Evolutionary conservation across 2,329 filamentous ascomycete genomes (phyloP), one percentile per base, ranked within the genome.

Genomic region (Thermoascus crustaceus): DNA sequence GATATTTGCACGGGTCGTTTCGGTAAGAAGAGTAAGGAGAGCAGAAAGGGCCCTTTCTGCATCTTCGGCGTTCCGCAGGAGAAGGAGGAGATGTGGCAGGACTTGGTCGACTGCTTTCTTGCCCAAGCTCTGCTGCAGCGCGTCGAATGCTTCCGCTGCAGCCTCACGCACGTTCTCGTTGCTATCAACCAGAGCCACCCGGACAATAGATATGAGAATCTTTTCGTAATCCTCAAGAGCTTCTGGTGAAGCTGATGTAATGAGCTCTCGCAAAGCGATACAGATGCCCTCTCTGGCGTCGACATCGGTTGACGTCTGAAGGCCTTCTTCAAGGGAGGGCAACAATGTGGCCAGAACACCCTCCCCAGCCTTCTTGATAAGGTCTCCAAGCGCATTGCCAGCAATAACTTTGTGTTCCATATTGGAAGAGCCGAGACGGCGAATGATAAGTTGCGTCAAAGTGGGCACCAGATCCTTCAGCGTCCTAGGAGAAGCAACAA

Each of bases 331-430:
- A 32, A 98, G 76, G 21, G 88, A 94, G 19, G 91, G 91, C 41
- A 98, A 68, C 41, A 98, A 68, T 27, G 78, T 93, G 16, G 87
- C 78, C 44, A 98, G 71, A 38, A 98, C 88, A 37, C 86, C 83
- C 59, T 98, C 91, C 42, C 93, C 91, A 53, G 91, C 89, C 64
- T 94, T 95, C 53, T 91, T 82, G 54, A 98, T 96, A 47, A 98
- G 78, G 59, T 98, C 91, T 54, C 91, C 91, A 37, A 98, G 73
- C 32, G 91, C 87, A 60, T 96, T 96, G 59, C 89, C 89, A 47
- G 93, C 91, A 69, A 98, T 98, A 49, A 94, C 83, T 69, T 95
- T 96, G 63, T 98, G 91, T 61, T 98, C 91, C 81, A 94, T 88
- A 55, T 95, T 96, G 30, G 88, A 83, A 59, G 88, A 96, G 43